A percentile compares a stretch with the other conserved stretches of the same genome.
These are phyloP conservation scores for Gillenia trifoliata DNA, from an alignment of 306 rosid species.

Conservation along the genomic window DNA sequence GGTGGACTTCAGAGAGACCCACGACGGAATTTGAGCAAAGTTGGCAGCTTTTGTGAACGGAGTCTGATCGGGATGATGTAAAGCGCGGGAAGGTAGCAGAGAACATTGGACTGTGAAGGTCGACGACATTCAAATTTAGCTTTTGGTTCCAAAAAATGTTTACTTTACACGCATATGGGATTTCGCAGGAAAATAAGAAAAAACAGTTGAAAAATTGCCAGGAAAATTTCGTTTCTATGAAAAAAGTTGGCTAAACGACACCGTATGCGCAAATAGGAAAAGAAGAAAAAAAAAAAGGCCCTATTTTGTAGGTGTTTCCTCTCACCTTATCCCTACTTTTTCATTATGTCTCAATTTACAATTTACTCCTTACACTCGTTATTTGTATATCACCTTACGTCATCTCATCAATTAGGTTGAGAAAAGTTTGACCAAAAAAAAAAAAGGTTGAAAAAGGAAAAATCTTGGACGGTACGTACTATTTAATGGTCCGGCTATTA, in stretches of 20 bases:
- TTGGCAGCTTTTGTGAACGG: slow-evolving; percentile 24
- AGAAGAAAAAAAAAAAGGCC: too few relatives aligned
- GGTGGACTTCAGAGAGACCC: slow-evolving; percentile 42
- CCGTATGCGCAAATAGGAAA: background rate
- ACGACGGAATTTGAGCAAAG: slow-evolving; percentile 46
- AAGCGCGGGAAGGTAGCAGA: slow-evolving; percentile 13
- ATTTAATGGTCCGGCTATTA: too few relatives aligned
- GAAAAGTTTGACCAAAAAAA: too few relatives aligned
- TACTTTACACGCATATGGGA: background rate
- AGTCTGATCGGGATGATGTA: slow-evolving; percentile 16
- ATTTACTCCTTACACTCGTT: too few relatives aligned
- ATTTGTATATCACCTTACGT: too few relatives aligned
- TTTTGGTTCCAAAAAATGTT: background rate
- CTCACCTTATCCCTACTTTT: too few relatives aligned
- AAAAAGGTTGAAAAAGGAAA: too few relatives aligned
- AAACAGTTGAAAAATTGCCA: too few relatives aligned
- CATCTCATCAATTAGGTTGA: too few relatives aligned
- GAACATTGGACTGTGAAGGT: slow-evolving; percentile 21
- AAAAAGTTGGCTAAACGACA: background rate
- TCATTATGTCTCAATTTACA: too few relatives aligned
- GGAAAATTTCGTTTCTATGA: background rate
- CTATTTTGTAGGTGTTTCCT: too few relatives aligned
- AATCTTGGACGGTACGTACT: too few relatives aligned
- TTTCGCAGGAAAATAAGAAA: background rate
- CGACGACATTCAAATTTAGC: slow-evolving; percentile 26